A percentile compares a stretch with the other conserved stretches of the same genome.
These are phyloP conservation scores for Clavispora carvajalis DNA, from an alignment of 805 yeast species.

Conservation along the genomic window DNA sequence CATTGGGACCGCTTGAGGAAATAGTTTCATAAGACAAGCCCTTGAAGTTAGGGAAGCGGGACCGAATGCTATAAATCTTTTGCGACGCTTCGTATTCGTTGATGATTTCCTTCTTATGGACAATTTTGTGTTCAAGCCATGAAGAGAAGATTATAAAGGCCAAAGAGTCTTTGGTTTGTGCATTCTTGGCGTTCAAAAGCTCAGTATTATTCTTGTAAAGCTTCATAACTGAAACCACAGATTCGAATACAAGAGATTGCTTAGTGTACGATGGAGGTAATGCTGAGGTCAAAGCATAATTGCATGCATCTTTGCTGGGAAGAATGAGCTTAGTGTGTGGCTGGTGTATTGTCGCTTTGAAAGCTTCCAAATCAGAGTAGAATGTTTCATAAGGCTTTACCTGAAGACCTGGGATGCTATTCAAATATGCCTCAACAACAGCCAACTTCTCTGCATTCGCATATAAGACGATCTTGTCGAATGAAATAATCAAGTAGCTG, in stretches of 20 bases:
- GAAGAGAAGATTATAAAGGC: constrained; percentile 70
- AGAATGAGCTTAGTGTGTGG: constrained; percentile 21
- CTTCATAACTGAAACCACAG: constrained; percentile 48
- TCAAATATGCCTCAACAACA: constrained; percentile 25
- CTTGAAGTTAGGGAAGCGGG: constrained; percentile 48
- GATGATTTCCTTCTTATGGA: constrained; percentile 35
- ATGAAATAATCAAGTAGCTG: constrained; percentile 46
- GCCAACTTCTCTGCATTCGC: constrained; percentile 43
- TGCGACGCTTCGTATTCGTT: constrained; percentile 65
- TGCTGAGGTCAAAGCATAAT: constrained; percentile 26
- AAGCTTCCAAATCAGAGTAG: constrained; percentile 47
- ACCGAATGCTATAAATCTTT: constrained; percentile 52
- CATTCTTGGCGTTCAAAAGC: constrained; percentile 60
- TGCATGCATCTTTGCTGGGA: constrained; percentile 26
- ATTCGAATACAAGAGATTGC: constrained; percentile 19
- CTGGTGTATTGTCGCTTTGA: constrained; percentile 15
- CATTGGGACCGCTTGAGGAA: constrained; percentile 70
- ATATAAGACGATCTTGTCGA: constrained; percentile 43
- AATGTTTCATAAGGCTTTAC: constrained; percentile 53
- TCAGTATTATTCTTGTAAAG: constrained; percentile 73
- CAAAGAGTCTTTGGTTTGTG: constrained; percentile 81
- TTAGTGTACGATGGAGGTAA: constrained; percentile 28
- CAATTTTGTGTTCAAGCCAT: constrained; percentile 66
- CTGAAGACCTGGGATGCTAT: constrained; percentile 20
- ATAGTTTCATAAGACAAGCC: constrained; percentile 75